A percentile compares a stretch with the other conserved stretches of the same genome.
phyloP scores from a whole-genome alignment of 2,329 filamentous ascomycete genomes.

The Cladosporium sp. region DNA sequence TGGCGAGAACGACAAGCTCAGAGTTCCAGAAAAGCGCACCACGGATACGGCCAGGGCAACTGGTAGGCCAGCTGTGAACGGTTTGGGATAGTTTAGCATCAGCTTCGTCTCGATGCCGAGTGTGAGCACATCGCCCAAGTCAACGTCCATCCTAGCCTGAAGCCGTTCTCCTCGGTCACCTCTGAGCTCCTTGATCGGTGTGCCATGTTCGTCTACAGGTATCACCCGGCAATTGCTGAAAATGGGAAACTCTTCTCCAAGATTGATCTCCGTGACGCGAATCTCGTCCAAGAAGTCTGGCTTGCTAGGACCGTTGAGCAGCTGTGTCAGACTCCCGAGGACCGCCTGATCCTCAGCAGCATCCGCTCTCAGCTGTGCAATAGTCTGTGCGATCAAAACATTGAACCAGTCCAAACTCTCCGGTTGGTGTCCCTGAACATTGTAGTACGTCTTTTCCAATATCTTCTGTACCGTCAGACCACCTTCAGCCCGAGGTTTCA shows the following conservation, averaged over 20 bases:
- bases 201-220: slow-evolving; percentile 76
- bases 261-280: slow-evolving; percentile 83
- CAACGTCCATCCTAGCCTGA: slow-evolving; percentile 94
- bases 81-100: slow-evolving; percentile 90
- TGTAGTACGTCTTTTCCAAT: slow-evolving; percentile 95
- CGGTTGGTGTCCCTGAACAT: slow-evolving; percentile 89
- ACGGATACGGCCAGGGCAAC: slow-evolving; percentile 89
- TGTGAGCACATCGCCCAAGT: slow-evolving; percentile 92
- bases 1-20: slow-evolving; percentile 90
- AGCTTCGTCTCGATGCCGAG: slow-evolving; percentile 91
- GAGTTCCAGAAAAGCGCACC: slow-evolving; percentile 87
- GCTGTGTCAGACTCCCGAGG: slow-evolving; percentile 74
- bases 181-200: slow-evolving; percentile 43
- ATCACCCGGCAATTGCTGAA: slow-evolving; percentile 98
- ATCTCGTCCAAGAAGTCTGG: slow-evolving; percentile 94
- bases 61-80: slow-evolving; percentile 80
- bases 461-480: slow-evolving; percentile 85
- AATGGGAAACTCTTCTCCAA: slow-evolving; percentile 97
- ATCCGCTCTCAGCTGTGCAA: slow-evolving; percentile 89
- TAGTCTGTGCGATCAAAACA: slow-evolving; percentile 90
- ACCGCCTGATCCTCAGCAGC: slow-evolving; percentile 90
- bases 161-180: slow-evolving; percentile 62
- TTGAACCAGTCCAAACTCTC: slow-evolving; percentile 99
- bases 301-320: slow-evolving; percentile 77
- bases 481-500: slow-evolving; percentile 28